These are phyloP conservation scores for Cenchrus purpureus DNA, from an alignment of 176 grass and related monocot genomes.

Conservation along the genomic window DNA sequence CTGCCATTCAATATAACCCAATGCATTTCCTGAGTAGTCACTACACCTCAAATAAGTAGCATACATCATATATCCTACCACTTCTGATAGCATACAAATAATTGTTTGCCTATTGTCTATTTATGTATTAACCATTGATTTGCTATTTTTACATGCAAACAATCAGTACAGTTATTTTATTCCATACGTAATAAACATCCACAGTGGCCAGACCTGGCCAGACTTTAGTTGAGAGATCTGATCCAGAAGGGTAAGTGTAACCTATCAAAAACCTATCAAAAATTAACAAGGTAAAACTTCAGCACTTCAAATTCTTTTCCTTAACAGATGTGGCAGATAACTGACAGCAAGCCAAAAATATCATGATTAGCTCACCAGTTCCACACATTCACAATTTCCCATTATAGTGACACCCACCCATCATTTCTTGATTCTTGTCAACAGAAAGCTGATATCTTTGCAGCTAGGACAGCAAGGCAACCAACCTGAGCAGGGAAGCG, in stretches of 20 bases:
- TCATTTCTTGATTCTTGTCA: background rate
- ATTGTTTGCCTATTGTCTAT: background rate
- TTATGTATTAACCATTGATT: background rate
- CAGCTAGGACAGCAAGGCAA: background rate
- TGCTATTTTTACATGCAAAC: background rate
- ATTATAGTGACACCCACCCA: too few relatives aligned
- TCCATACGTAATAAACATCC: background rate
- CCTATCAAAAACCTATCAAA: background rate
- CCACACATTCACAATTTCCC: too few relatives aligned
- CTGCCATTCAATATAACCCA: background rate
- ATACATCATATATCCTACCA: background rate
- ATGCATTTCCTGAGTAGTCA: background rate
- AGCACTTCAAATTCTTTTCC: background rate
- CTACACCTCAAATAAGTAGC: background rate
- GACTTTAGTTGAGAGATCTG: too few relatives aligned
- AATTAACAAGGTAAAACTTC: background rate
- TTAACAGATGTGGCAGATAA: background rate
- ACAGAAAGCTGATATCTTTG: background rate
- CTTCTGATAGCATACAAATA: background rate
- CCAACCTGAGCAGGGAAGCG: constrained; percentile 75
- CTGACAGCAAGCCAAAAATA: background rate
- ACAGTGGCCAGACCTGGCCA: background rate
- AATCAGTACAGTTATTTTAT: background rate
- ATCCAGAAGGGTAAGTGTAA: too few relatives aligned
- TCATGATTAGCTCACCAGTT: background rate